Conservation (phyloP, 2,329 filamentous ascomycete genomes). For the Eutypella sp. region DNA sequence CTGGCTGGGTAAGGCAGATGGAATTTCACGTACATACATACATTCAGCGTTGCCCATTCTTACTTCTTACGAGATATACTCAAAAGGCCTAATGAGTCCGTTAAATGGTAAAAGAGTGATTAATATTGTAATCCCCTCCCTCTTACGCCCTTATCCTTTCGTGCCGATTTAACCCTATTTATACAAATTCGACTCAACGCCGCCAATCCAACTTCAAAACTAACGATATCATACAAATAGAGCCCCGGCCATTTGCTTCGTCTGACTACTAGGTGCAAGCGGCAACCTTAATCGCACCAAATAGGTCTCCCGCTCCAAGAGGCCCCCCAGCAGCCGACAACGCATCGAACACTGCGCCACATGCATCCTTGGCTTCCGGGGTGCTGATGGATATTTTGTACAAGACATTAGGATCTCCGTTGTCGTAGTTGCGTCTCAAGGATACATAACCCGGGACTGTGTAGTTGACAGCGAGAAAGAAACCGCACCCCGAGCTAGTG, state of each 20-base stretch:
- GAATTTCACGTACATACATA: no score
- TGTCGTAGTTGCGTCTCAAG: slow-evolving; percentile 4
- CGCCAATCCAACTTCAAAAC: neutral
- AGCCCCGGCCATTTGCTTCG: neutral
- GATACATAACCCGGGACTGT: slow-evolving; percentile 5
- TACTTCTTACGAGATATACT: no score
- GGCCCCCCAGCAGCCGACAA: neutral
- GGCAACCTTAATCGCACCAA: neutral
- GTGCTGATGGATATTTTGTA: slow-evolving; percentile 4
- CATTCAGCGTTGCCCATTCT: no score
- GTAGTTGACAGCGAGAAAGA: slow-evolving; percentile 4
- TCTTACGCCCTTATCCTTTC: neutral
- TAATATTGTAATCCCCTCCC: neutral
- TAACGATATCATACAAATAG: neutral
- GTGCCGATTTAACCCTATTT: neutral
- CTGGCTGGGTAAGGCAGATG: no score
- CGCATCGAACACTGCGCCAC: slow-evolving; percentile 1
- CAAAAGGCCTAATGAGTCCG: neutral
- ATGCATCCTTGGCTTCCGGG: neutral
- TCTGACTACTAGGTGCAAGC: neutral
- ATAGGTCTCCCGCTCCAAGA: neutral
- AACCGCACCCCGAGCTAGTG: slow-evolving; percentile 6
- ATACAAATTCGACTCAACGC: neutral
- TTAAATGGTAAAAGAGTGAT: neutral
- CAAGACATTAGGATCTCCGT: slow-evolving; percentile 1